These are phyloP conservation scores for Heritiera fomes DNA, from an alignment of 345 rosid species.

Conservation along the genomic window DNA sequence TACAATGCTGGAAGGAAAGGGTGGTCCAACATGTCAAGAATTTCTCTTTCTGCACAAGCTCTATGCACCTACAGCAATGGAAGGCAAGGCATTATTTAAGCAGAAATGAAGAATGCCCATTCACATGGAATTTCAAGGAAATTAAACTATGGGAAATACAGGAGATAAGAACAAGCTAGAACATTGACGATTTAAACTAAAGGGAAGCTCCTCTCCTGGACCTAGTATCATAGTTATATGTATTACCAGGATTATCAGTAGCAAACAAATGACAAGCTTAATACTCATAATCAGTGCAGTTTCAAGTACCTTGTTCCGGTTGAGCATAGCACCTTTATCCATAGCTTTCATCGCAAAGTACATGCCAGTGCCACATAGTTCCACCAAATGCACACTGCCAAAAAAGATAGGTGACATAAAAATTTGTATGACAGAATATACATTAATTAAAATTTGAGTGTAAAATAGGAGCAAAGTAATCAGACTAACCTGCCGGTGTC, in stretches of 20 bases:
- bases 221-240: too few species aligned
- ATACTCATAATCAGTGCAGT: background rate
- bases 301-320: constrained; percentile 79
- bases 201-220: too few species aligned
- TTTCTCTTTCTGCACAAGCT: constrained; percentile 95
- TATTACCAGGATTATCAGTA: background rate
- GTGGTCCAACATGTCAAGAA: constrained; percentile 93
- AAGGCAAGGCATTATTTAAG: background rate
- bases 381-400: constrained; percentile 90
- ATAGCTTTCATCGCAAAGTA: constrained; percentile 93
- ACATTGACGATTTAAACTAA: too few species aligned
- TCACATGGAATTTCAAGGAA: too few species aligned
- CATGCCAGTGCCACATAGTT: constrained; percentile 68
- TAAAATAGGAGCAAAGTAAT: background rate
- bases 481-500: constrained; percentile 86
- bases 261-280: background rate
- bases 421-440: background rate
- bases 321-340: constrained; percentile 92
- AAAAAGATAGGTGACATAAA: background rate
- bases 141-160: too few species aligned
- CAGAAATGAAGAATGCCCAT: background rate
- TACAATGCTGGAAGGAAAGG: constrained; percentile 97
- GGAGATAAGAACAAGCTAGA: too few species aligned
- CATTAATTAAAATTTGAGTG: background rate
- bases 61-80: constrained; percentile 73